Evolutionary conservation across 345 rosid species (phyloP).

Genomic region (Jatropha curcas): DNA sequence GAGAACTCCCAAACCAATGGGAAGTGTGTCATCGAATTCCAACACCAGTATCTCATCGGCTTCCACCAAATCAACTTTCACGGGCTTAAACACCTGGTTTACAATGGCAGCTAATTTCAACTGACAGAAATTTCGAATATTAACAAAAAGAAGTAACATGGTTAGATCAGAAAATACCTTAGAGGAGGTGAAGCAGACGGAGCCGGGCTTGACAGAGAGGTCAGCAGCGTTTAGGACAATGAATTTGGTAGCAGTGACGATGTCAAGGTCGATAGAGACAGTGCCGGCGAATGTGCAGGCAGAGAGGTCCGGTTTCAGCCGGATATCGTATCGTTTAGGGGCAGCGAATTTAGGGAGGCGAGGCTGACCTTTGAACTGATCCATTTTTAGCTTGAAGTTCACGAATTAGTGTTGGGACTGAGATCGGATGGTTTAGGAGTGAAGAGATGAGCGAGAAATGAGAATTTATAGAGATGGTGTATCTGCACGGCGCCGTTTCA

Average conservation of each 20-base stretch:
- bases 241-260: slow-evolving; percentile 59
- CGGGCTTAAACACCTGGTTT: slow-evolving; percentile 55
- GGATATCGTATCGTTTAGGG: slow-evolving; percentile 80
- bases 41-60: slow-evolving; percentile 77
- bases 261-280: slow-evolving; percentile 56
- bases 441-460: background rate
- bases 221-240: slow-evolving; percentile 95
- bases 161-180: slow-evolving; percentile 41
- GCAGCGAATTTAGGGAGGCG: slow-evolving; percentile 86
- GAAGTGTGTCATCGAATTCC: slow-evolving; percentile 68
- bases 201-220: slow-evolving; percentile 49
- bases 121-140: background rate
- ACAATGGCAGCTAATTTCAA: background rate
- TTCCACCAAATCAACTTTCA: slow-evolving; percentile 48
- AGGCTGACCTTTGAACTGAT: slow-evolving; percentile 76
- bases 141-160: background rate
- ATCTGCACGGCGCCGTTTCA: too few species aligned
- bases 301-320: slow-evolving; percentile 71
- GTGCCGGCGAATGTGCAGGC: slow-evolving; percentile 72
- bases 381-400: slow-evolving; percentile 41
- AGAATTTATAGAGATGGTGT: background rate
- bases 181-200: slow-evolving; percentile 62
- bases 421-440: too few species aligned
- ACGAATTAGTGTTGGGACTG: background rate
- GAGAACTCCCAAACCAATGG: slow-evolving; percentile 68